Percentiles rank a stretch among this genome's conserved stretches.
phyloP scores from a whole-genome alignment of 139 green algal species.

The Chlorella ohadii region DNA sequence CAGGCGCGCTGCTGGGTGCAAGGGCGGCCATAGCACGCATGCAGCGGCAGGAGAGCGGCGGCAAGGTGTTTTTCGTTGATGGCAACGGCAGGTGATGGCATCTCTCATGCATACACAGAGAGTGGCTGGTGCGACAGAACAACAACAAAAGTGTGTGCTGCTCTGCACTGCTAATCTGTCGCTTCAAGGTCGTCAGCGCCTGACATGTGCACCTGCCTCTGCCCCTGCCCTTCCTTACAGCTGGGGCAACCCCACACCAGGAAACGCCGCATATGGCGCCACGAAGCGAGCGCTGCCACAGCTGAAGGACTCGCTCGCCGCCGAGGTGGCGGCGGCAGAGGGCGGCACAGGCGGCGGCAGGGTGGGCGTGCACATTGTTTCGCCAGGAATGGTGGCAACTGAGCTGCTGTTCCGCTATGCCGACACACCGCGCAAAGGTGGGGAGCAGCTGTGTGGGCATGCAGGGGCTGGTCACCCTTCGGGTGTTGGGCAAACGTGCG shows the following conservation, averaged over 20 bases:
- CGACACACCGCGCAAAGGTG: slow-evolving; percentile 8
- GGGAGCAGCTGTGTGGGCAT: too few relatives aligned
- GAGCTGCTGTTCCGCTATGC: slow-evolving; percentile 46
- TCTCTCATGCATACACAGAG: too few relatives aligned
- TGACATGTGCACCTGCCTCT: too few relatives aligned
- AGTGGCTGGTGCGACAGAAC: too few relatives aligned
- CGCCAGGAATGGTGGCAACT: slow-evolving; percentile 61
- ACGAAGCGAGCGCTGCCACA: slow-evolving; percentile 50
- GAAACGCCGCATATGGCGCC: slow-evolving; percentile 48
- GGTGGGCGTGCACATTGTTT: slow-evolving; percentile 37
- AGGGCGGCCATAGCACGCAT: slow-evolving; percentile 38
- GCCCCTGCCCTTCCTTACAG: too few relatives aligned
- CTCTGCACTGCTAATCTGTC: too few relatives aligned
- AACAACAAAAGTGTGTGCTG: too few relatives aligned
- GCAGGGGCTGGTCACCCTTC: too few relatives aligned
- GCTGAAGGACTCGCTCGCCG: slow-evolving; percentile 45
- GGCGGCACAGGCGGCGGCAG: too few relatives aligned
- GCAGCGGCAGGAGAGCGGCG: slow-evolving; percentile 35
- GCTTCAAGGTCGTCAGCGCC: too few relatives aligned
- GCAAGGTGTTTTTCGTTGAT: slow-evolving; percentile 58
- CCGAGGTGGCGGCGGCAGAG: slow-evolving; percentile 18
- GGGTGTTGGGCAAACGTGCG: too few relatives aligned
- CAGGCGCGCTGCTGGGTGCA: slow-evolving; percentile 35
- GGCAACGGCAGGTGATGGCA: slow-evolving; percentile 38
- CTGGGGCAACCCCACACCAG: slow-evolving; percentile 32